Conservation (phyloP, 441 rosid genomes). For the Adansonia gregorii region DNA sequence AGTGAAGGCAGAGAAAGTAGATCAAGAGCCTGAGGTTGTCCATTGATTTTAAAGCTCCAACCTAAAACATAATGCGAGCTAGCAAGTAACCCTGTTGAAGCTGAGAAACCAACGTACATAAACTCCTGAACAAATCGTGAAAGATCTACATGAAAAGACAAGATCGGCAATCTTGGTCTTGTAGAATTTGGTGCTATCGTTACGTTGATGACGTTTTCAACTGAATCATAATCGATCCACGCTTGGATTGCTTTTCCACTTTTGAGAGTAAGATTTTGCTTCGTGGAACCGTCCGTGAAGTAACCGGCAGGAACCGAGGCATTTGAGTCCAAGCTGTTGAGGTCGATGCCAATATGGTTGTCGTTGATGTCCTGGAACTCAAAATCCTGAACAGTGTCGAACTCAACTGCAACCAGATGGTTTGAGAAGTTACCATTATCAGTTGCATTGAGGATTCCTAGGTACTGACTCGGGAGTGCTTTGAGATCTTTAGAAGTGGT, state of each 20-base stretch:
- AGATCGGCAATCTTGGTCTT: slow-evolving; percentile 53
- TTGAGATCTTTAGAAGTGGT: slow-evolving; percentile 43
- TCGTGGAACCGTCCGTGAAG: slow-evolving; percentile 34
- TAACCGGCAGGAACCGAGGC: slow-evolving; percentile 46
- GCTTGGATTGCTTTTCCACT: slow-evolving; percentile 58
- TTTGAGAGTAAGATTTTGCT: slow-evolving; percentile 57
- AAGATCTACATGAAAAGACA: slow-evolving; percentile 58
- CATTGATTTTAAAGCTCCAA: slow-evolving; percentile 69
- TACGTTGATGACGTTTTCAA: slow-evolving; percentile 43
- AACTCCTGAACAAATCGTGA: slow-evolving; percentile 46
- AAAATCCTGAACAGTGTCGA: slow-evolving; percentile 71
- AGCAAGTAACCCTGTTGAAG: slow-evolving; percentile 81
- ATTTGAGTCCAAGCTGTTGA: slow-evolving; percentile 63
- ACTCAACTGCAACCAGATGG: slow-evolving; percentile 69
- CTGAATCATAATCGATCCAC: slow-evolving; percentile 78
- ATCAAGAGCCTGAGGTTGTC: slow-evolving; percentile 47
- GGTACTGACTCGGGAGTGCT: slow-evolving; percentile 68
- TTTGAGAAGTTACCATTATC: slow-evolving; percentile 59
- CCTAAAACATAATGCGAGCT: too few species aligned
- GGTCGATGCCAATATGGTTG: slow-evolving; percentile 80
- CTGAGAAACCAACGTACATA: slow-evolving; percentile 80
- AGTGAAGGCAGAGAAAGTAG: slow-evolving; percentile 66
- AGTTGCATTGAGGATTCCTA: slow-evolving; percentile 66
- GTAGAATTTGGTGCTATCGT: slow-evolving; percentile 61
- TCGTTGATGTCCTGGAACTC: slow-evolving; percentile 73